These are phyloP conservation scores for Hemisphaericaspora nanyangensis DNA, from an alignment of 805 yeast species.

Conservation along the genomic window DNA sequence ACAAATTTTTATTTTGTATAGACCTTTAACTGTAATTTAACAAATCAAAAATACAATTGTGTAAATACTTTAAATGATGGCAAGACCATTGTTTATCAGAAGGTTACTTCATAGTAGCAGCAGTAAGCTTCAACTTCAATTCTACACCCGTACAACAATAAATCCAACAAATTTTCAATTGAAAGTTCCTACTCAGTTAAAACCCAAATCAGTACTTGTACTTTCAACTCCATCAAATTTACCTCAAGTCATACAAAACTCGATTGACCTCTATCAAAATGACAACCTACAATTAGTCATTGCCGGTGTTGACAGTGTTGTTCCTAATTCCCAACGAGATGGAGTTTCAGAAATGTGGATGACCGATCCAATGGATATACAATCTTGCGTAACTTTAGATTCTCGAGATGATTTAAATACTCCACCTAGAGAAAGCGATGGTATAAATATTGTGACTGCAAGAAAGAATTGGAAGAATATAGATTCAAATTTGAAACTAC, in stretches of 20 bases:
- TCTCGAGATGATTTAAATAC: conserved; percentile 21
- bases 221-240: conserved; percentile 35
- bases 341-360: conserved; percentile 41
- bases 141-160: conserved; percentile 11
- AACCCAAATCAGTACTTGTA: conserved; percentile 28
- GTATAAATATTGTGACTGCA: conserved; percentile 31
- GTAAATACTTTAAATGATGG: too few species aligned
- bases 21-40: too few species aligned
- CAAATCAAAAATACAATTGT: too few species aligned
- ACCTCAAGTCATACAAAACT: conserved; percentile 25
- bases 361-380: conserved; percentile 19
- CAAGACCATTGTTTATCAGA: not conserved
- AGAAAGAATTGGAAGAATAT: conserved; percentile 37
- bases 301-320: conserved; percentile 38
- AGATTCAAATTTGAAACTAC: conserved; percentile 19
- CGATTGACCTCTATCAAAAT: conserved; percentile 22
- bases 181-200: conserved; percentile 9
- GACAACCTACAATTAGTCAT: conserved; percentile 32
- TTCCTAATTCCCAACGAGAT: conserved; percentile 26
- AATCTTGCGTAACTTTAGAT: conserved; percentile 11
- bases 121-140: not conserved
- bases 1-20: too few species aligned
- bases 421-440: conserved; percentile 30
- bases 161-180: conserved; percentile 12
- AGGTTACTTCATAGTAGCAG: not conserved